Evolutionary conservation across 2,329 filamentous ascomycete genomes (phyloP).

Genomic region (Hypoxylon sp.): DNA sequence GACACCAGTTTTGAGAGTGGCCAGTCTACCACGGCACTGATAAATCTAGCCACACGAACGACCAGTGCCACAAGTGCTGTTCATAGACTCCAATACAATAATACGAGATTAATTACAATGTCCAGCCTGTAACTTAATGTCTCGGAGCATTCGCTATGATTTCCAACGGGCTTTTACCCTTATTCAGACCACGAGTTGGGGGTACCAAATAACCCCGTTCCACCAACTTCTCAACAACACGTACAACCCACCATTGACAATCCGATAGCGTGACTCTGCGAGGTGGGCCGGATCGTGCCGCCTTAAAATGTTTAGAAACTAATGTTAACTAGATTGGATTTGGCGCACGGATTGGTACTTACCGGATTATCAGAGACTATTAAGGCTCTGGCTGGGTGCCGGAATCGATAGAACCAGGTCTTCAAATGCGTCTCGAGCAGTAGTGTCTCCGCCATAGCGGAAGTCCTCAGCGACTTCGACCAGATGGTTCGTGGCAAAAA

Average conservation of each 20-base stretch:
- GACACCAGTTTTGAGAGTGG: slow-evolving; percentile 9
- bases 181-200: background rate
- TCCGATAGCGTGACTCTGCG: slow-evolving; percentile 15
- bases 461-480: background rate
- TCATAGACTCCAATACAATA: background rate
- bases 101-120: background rate
- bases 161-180: background rate
- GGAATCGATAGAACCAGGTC: background rate
- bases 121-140: background rate
- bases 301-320: background rate
- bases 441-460: background rate
- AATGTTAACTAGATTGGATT: background rate
- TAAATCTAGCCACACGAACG: background rate
- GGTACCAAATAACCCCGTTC: background rate
- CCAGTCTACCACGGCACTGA: slow-evolving; percentile 26
- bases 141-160: background rate
- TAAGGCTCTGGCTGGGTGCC: background rate
- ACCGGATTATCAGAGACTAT: background rate
- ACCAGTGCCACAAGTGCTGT: background rate
- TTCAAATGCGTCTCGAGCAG: background rate
- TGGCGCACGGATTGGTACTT: background rate
- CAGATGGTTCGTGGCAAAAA: background rate
- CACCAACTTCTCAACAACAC: slow-evolving; percentile 14
- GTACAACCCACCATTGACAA: slow-evolving; percentile 16
- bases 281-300: slow-evolving; percentile 3